Conservation (phyloP, 345 rosid species). For the Orychophragmus violaceus region DNA sequence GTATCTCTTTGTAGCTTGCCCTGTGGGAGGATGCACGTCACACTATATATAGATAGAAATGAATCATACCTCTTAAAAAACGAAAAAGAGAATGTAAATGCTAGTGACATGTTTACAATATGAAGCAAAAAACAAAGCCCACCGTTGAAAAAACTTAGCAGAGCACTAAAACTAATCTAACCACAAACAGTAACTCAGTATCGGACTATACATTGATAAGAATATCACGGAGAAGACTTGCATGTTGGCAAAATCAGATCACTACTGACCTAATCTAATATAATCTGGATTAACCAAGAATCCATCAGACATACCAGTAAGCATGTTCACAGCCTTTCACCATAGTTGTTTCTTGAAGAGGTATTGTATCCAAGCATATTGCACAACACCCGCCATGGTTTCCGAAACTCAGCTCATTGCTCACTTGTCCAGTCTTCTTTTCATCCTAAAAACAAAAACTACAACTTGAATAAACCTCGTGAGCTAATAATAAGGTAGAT, state of each 20-base stretch:
- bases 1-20: constrained; percentile 65
- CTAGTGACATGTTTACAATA: not conserved
- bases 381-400: constrained; percentile 74
- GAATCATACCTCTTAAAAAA: constrained; percentile 10
- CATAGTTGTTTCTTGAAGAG: constrained; percentile 83
- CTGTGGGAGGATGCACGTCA: constrained; percentile 86
- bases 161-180: not conserved
- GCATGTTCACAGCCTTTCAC: constrained; percentile 95
- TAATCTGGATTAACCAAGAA: not conserved
- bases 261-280: not conserved
- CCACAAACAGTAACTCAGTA: not conserved
- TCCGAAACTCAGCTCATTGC: constrained; percentile 40
- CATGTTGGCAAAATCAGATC: not conserved
- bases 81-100: not conserved
- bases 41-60: constrained; percentile 44
- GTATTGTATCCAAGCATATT: constrained; percentile 76
- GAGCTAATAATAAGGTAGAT: not conserved
- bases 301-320: constrained; percentile 65
- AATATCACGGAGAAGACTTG: not conserved
- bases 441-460: constrained; percentile 35
- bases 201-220: not conserved
- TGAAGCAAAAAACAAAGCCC: no score
- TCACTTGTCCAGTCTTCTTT: constrained; percentile 25
- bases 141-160: no score
- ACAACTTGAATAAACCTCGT: not conserved